phyloP scores from a whole-genome alignment of 805 yeast species.

The Candida tallmaniae region DNA sequence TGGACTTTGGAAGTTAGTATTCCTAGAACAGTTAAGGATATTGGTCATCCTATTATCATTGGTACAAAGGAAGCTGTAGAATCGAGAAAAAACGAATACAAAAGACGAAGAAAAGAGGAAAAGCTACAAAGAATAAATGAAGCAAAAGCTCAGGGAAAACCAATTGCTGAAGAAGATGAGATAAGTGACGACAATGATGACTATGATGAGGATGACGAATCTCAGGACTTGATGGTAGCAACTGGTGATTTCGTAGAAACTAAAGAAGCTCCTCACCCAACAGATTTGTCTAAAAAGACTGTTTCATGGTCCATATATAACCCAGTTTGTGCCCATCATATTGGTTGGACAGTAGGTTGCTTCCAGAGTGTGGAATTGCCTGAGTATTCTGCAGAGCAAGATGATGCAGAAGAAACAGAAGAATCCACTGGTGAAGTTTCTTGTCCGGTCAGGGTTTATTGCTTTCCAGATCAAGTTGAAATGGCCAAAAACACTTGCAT shows the following conservation, averaged over 20 bases:
- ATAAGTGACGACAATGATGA: slow-evolving; percentile 22
- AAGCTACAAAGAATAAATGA: slow-evolving; percentile 3
- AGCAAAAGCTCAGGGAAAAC: slow-evolving; percentile 2
- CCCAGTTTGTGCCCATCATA: slow-evolving; percentile 89
- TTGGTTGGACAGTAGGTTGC: slow-evolving; percentile 93
- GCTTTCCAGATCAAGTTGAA: slow-evolving; percentile 51
- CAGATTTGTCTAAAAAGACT: slow-evolving; percentile 69
- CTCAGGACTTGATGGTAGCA: slow-evolving; percentile 55
- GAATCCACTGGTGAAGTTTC: slow-evolving; percentile 21
- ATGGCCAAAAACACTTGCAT: slow-evolving; percentile 68
- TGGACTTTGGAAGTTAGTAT: slow-evolving; percentile 90
- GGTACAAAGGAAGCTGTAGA: slow-evolving; percentile 27
- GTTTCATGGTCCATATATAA: slow-evolving; percentile 69
- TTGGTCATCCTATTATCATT: slow-evolving; percentile 45
- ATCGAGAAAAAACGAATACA: slow-evolving; percentile 9
- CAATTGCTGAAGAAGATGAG: slow-evolving; percentile 22
- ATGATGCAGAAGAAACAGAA: slow-evolving; percentile 23
- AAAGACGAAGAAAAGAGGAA: slow-evolving; percentile 9
- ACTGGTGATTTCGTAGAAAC: slow-evolving; percentile 66
- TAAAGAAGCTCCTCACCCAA: slow-evolving; percentile 70
- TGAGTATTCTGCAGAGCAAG: slow-evolving; percentile 28
- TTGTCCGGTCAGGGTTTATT: slow-evolving; percentile 49
- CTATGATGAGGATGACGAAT: slow-evolving; percentile 43
- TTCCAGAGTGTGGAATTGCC: slow-evolving; percentile 58
- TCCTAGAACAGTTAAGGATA: slow-evolving; percentile 74